Conservation (phyloP, 108 stramenopile species). For the Thalassiosira profunda region DNA sequence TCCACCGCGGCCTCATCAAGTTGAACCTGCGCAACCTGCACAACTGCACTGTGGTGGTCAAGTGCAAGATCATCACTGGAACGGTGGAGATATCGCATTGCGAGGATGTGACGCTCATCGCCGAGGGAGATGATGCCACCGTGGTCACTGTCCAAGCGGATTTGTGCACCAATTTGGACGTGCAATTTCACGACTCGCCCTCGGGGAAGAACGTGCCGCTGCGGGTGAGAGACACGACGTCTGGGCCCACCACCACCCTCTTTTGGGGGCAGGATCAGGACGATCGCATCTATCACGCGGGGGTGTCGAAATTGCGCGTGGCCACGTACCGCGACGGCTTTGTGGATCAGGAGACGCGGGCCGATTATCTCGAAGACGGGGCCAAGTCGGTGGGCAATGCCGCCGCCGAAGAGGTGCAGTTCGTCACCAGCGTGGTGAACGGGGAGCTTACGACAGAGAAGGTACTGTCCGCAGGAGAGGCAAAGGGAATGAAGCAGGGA, state of each 20-base stretch:
- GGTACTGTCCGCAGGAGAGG: constrained; percentile 60
- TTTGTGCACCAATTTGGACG: constrained; percentile 65
- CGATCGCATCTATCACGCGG: constrained; percentile 91
- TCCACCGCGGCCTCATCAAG: constrained; percentile 74
- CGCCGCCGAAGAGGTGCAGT: constrained; percentile 83
- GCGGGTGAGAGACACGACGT: constrained; percentile 40
- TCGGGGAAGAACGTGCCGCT: constrained; percentile 66
- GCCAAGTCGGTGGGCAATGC: constrained; percentile 77
- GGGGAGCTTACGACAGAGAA: constrained; percentile 75
- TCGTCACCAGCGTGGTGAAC: constrained; percentile 74
- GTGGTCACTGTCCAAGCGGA: constrained; percentile 88
- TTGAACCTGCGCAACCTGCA: constrained; percentile 71
- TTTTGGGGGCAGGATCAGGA: constrained; percentile 86
- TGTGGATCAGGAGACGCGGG: constrained; percentile 62
- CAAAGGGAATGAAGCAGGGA: constrained; percentile 57
- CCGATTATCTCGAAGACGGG: constrained; percentile 79
- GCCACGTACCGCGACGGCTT: constrained; percentile 72
- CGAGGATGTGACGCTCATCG: constrained; percentile 57
- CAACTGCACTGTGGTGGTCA: constrained; percentile 79
- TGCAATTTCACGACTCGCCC: constrained; percentile 82
- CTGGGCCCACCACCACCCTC: constrained; percentile 42
- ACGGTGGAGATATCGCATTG: constrained; percentile 84
- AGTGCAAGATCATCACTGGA: constrained; percentile 89
- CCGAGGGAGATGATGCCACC: constrained; percentile 71
- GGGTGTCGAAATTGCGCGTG: constrained; percentile 73